These are phyloP conservation scores for Chalciporus chontae DNA, from an alignment of 768 basidiomycete species.

Conservation along the genomic window DNA sequence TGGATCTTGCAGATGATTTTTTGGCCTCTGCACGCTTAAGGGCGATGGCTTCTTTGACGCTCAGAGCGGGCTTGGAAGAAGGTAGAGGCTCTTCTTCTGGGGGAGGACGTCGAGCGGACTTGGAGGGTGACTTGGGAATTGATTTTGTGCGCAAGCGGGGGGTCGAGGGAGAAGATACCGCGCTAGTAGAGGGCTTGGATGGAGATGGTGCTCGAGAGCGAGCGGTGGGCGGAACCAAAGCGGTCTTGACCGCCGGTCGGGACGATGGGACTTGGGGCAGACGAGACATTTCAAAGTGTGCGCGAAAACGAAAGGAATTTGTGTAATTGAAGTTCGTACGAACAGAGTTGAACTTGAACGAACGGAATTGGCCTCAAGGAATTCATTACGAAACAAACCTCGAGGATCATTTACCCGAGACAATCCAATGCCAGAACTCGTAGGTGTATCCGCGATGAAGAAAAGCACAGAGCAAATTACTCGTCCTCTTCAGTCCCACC, in stretches of 20 bases:
- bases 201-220: constrained; percentile 31
- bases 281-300: constrained; percentile 36
- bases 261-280: constrained; percentile 36
- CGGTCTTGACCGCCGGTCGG: constrained; percentile 29
- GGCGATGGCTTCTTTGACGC: constrained; percentile 76
- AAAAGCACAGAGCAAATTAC: background rate
- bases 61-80: constrained; percentile 36
- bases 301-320: background rate
- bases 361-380: background rate
- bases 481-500: constrained; percentile 1
- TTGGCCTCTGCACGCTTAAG: constrained; percentile 75
- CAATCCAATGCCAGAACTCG: background rate
- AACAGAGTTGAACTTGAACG: too few species aligned
- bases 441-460: too few species aligned
- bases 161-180: constrained; percentile 22
- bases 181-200: constrained; percentile 27
- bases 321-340: too few species aligned
- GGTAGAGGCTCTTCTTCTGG: constrained; percentile 25
- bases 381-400: background rate
- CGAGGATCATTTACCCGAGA: background rate
- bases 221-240: constrained; percentile 25
- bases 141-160: constrained; percentile 38
- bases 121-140: constrained; percentile 34
- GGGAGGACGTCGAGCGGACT: constrained; percentile 21
- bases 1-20: constrained; percentile 41